Base-by-base conservation (phyloP, 306 rosid species). In the Lagenaria siceraria region DNA sequence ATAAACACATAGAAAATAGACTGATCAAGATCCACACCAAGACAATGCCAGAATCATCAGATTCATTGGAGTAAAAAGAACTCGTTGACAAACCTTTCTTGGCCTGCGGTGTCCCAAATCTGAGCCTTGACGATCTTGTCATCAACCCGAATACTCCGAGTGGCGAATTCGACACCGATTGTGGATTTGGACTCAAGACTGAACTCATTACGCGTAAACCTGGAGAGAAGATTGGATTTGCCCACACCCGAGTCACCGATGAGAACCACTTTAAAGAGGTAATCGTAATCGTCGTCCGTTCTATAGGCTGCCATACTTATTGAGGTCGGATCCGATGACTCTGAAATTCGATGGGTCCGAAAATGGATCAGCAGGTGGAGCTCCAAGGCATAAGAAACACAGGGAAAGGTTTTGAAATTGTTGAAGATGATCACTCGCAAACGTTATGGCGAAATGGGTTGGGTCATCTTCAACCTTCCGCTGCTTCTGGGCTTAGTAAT, bases 91-190 rank as follows among this genome's bases (percentile, higher is more conserved):
- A 53, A 86, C 88, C 90, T 85, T 79, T 87, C 88, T 81, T 87
- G 90, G 49, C 88, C 88, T 59, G 87, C 90, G 74, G 90, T 87
- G 66, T 87, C 90, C 90, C 88, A 87, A 87, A 87, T 87, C 90
- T 87, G 90, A 60, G 88, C 88, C 84, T 87, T 87, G 77, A 87
- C 78, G 74, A 87, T 78, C 83, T 85, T 87, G 17, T 87, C 85
- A 3, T 85, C 87, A 14, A 85, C 90, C 7, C 60, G 84, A 27
- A 87, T 85, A 62, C 87, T 87, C 29, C 88, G 65, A 4, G 90
- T 87, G 54, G 88, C 90, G 71, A 87, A 87, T 70, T 87, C 90
- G 17, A 87, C 88, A 11, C 90, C 88, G 36, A 87, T 87, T 21
- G 90, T 87, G 25, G 90, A 85, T 78, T 87, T 87, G 5, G 90